Base-by-base conservation (phyloP, 148 eudicot genomes). In the Chenopodium quinoa region DNA sequence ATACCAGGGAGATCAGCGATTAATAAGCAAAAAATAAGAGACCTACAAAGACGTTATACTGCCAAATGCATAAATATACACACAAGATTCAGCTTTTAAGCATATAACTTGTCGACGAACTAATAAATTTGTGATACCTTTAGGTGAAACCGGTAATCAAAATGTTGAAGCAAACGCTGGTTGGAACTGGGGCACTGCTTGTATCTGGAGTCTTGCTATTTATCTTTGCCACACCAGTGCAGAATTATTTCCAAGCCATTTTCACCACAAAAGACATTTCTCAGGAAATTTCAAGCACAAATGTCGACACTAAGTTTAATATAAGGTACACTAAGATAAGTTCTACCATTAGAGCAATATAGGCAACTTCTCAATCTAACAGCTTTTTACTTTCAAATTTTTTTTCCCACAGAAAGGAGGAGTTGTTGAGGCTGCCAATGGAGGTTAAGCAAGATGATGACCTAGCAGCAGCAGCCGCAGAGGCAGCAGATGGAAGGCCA, bases 401-500 rank as follows among this genome's bases (percentile, higher is more conserved):
- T 37, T 62, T 62, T 40, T 81, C 63, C 40, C 4, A 68, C 79
- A 93, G 99, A 77, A 93, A 89, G 85, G 99, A 96, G 75, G 97
- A 96, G 86, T 85, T 95, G 82, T 77, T 95, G 75, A 90, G 92
- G 76, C 86, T 95, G 87, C 99, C 99, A 72, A 76, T 72, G 58
- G 95, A 92, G 69, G 91, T 95, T 76, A 88, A 62, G 84, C 71
- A 90, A 68, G 93, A 95, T 71, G 95, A 95, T 82, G 97, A 96
- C 83, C 76, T 93, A 32, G 99, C 98, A 80, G 90, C 98, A 19
- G 98, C 94, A 1, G 99, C 99, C 2, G 99, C 99, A 34, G 91
- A 96, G 79, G 99, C 99, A 68, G 99, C 99, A 54, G 97, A 92
- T 69, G 99, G 98, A 79, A 89, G 99, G 89, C 98, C 98, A 32